A percentile compares a stretch with the other conserved stretches of the same genome.
Evolutionary conservation across 768 basidiomycete species (phyloP).

Genomic region (Boletus patriciae): DNA sequence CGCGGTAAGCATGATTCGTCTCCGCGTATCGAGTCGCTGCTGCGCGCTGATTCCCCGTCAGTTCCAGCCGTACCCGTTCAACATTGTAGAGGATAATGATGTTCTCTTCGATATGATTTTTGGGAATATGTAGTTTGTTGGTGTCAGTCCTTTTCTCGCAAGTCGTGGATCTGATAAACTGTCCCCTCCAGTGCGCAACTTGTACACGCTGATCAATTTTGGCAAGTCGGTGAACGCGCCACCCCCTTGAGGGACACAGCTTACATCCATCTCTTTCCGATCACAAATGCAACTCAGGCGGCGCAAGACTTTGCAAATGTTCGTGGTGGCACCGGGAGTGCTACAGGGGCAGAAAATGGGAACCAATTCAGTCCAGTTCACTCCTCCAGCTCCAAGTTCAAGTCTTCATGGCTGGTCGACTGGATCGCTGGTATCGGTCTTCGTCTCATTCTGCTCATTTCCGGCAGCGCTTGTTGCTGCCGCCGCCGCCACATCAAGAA

Average conservation of each 20-base stretch:
- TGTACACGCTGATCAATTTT: constrained; percentile 62
- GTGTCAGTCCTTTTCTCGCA: constrained; percentile 23
- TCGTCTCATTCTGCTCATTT: constrained; percentile 5
- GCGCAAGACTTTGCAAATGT: constrained; percentile 14
- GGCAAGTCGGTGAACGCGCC: constrained; percentile 56
- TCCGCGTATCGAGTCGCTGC: neutral
- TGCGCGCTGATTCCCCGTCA: constrained; percentile 30
- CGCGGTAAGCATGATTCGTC: constrained; percentile 38
- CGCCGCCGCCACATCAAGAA: constrained; percentile 16
- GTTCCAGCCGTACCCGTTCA: constrained; percentile 69
- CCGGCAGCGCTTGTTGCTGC: constrained; percentile 2
- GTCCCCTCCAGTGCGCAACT: constrained; percentile 54
- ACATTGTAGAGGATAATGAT: constrained; percentile 29
- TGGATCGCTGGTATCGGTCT: constrained; percentile 12
- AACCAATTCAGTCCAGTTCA: constrained; percentile 38
- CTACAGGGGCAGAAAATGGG: constrained; percentile 30
- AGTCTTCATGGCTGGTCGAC: constrained; percentile 15
- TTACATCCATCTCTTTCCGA: constrained; percentile 62
- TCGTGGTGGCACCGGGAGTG: constrained; percentile 3
- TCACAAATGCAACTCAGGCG: constrained; percentile 49
- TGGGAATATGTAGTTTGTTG: constrained; percentile 72
- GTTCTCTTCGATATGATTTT: constrained; percentile 59
- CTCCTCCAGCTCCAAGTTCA: constrained; percentile 34
- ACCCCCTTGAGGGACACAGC: constrained; percentile 41
- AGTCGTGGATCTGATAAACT: neutral